A percentile compares a stretch with the other conserved stretches of the same genome.
Evolutionary conservation across 331 rosid genomes (phyloP).

Genomic region (Malus hybrid): DNA sequence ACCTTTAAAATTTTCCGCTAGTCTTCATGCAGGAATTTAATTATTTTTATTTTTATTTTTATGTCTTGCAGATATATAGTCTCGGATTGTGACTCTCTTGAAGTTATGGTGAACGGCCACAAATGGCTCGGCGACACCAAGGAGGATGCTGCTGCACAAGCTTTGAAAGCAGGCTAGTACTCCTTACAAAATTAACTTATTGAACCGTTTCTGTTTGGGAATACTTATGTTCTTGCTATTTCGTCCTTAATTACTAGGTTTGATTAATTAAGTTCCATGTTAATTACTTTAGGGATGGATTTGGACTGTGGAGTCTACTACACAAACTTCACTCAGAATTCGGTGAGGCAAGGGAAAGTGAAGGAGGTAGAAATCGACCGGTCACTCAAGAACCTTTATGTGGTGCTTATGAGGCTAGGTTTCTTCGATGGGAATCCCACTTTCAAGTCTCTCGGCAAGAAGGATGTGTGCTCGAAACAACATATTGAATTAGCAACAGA

Average conservation of each 20-base stretch:
- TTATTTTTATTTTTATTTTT: not conserved
- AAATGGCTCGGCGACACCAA: not conserved
- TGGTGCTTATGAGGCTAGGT: constrained; percentile 11
- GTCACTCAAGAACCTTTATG: constrained; percentile 6
- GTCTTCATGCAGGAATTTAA: not conserved
- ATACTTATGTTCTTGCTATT: not conserved
- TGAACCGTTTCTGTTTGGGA: not conserved
- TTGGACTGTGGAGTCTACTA: constrained; percentile 11
- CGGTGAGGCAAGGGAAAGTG: constrained; percentile 6
- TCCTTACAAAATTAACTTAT: not conserved
- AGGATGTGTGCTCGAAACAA: constrained; percentile 2
- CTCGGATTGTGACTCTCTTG: constrained; percentile 14
- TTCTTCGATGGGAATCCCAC: constrained; percentile 12
- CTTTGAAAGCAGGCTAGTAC: constrained; percentile 6
- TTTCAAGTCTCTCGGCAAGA: constrained; percentile 8
- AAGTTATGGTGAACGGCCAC: constrained; percentile 11
- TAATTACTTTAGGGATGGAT: not conserved
- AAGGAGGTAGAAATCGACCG: constrained; percentile 6
- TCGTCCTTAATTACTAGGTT: not conserved
- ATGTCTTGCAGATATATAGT: constrained; percentile 6
- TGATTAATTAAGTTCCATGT: not conserved
- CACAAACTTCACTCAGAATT: not conserved
- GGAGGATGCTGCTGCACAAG: constrained; percentile 17
- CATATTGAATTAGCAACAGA: constrained; percentile 14
- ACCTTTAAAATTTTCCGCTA: not conserved